phyloP scores from a whole-genome alignment of 148 eudicot genomes.

The Chenopodium quinoa region DNA sequence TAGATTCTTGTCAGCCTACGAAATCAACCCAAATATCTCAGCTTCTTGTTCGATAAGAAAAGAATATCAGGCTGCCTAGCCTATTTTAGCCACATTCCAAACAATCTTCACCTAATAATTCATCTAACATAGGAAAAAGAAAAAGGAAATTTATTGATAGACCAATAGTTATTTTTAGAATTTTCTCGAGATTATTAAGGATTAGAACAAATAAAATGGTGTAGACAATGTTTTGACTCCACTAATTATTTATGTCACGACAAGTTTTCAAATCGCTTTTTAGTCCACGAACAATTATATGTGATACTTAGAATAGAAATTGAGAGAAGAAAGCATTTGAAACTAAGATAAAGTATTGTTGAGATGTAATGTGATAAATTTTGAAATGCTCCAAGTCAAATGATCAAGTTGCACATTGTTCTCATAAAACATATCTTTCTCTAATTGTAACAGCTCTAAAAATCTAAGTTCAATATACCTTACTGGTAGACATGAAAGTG shows the following conservation, averaged over 20 bases:
- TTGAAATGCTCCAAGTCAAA: no score
- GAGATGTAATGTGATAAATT: no score
- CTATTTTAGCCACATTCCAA: neutral
- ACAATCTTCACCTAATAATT: neutral
- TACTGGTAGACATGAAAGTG: no score
- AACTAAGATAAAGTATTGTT: no score
- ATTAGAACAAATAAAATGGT: neutral
- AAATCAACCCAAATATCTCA: neutral
- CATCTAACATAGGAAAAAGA: neutral
- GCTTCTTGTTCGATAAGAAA: neutral
- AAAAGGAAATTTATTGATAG: neutral
- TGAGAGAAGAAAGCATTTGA: no score
- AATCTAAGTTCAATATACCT: no score
- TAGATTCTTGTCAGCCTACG: constrained; percentile 24
- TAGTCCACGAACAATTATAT: no score
- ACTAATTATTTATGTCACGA: neutral
- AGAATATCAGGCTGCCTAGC: constrained; percentile 5
- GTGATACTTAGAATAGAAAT: no score
- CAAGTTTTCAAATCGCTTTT: no score
- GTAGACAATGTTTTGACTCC: neutral
- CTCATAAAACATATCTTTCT: no score
- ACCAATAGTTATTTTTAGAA: neutral
- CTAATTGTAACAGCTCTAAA: no score
- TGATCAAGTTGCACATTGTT: no score
- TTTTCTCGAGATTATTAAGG: neutral